Evolutionary conservation across 192 early-diverging fungal genomes (phyloP).

Genomic region (Entophlyctis luteolus): DNA sequence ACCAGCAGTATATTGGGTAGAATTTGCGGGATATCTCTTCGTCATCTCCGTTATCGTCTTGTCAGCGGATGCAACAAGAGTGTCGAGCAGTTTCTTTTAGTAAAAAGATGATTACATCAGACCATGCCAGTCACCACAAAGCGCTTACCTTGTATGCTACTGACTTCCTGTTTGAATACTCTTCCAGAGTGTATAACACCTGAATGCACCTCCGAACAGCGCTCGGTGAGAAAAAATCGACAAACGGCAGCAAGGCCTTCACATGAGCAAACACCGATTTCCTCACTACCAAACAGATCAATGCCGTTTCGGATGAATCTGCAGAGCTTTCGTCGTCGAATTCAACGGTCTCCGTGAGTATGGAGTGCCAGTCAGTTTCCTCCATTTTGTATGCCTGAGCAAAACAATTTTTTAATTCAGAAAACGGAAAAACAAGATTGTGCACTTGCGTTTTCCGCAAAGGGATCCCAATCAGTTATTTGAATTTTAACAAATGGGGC

Average conservation of each 20-base stretch:
- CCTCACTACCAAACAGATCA: constrained; percentile 6
- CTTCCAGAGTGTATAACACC: not conserved
- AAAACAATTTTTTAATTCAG: not conserved
- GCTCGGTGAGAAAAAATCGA: not conserved
- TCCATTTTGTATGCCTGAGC: not conserved
- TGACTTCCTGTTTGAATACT: constrained; percentile 5
- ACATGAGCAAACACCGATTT: constrained; percentile 24
- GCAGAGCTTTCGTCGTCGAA: constrained; percentile 1
- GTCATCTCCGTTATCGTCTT: not conserved
- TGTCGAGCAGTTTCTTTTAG: not conserved
- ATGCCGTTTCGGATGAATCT: not conserved
- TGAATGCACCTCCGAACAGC: not conserved
- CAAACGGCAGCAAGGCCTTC: not conserved
- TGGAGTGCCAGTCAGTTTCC: constrained; percentile 9
- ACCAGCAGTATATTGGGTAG: not conserved
- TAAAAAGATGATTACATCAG: not conserved
- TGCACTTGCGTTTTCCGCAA: not conserved
- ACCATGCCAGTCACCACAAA: not conserved
- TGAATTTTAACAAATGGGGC: constrained; percentile 20
- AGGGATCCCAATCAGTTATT: constrained; percentile 26
- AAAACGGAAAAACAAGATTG: not conserved
- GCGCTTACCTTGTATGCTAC: constrained; percentile 13
- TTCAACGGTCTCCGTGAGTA: not conserved
- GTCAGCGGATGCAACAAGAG: not conserved
- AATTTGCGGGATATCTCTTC: not conserved